Base-by-base conservation (phyloP, 495 filamentous ascomycete genomes). In the Neurospora sp. region DNA sequence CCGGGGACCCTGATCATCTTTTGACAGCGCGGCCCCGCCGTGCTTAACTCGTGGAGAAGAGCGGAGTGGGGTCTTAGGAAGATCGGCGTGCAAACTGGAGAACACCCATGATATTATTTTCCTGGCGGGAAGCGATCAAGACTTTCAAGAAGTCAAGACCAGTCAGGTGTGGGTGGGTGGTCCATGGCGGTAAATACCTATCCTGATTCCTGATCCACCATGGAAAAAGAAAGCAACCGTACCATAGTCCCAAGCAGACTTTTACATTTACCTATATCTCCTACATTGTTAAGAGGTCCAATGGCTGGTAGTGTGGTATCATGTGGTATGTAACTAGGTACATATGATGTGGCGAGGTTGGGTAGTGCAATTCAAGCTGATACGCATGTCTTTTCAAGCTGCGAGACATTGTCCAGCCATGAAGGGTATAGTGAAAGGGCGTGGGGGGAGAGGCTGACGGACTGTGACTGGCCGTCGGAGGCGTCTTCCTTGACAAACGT, bases 1-100 rank as follows among this genome's bases (percentile, higher is more conserved):
- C 72, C 76, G 2, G 71, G 69, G 34, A 69, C 73, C 73, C 70
- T 75, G 39, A 43, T 72, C n/a, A 69, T 54, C n/a, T 36, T 70
- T 70, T 21, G n/a, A 54, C 42, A 45, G 70, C 11, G 70, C 34
- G 43, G 66, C 4, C 48, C 48, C 2, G 9, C 34, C 34, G 54
- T 2, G 39, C 2, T 74, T 69, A 13, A 34, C 39, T 70, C 39
- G 24, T 19, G 19, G 54, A 69, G 54, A 19, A 19, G 31, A 15
- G 31, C 28, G 21, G n/a, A 11, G 54, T 66, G 34, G 36, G 54
- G 8, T 34, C 15, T 66, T 34, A 66, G 28, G 54, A 36, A 66
- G 54, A 66, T 66, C 6, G 28, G 28, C 54, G 28, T 34, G 13
- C 3, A 17, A 9, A 34, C 28, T 66, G 15, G 28, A 66, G 54